A percentile compares a stretch with the other conserved stretches of the same genome.
Conservation (phyloP, 2,329 filamentous ascomycete genomes). For the Incumbomyces delicatus region DNA sequence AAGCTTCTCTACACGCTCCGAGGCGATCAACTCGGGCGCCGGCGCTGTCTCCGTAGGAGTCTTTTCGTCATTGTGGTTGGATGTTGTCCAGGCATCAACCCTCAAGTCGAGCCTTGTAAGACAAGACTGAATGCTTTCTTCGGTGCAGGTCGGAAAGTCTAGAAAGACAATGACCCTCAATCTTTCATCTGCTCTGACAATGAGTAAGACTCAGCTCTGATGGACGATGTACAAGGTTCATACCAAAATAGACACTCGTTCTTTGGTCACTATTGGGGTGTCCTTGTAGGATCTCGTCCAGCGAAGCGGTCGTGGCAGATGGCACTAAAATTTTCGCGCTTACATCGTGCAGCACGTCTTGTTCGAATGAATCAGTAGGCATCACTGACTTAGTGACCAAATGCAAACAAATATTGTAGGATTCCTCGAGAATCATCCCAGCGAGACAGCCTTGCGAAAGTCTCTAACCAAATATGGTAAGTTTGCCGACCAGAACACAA, state of each 20-base stretch:
- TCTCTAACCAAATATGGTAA: too few species aligned
- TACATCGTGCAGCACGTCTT: not conserved
- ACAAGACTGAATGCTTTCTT: slow-evolving; percentile 38
- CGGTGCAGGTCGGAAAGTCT: slow-evolving; percentile 40
- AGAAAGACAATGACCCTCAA: slow-evolving; percentile 43
- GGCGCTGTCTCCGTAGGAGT: slow-evolving; percentile 29
- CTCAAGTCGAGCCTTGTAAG: slow-evolving; percentile 41
- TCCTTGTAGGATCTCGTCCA: not conserved
- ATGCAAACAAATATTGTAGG: too few species aligned
- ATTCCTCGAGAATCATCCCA: too few species aligned
- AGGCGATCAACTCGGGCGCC: slow-evolving; percentile 34
- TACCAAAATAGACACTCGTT: slow-evolving; percentile 34
- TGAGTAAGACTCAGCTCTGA: slow-evolving; percentile 38
- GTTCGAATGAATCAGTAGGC: not conserved
- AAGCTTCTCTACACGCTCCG: slow-evolving; percentile 28
- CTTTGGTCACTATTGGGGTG: slow-evolving; percentile 1
- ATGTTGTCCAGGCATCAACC: slow-evolving; percentile 39
- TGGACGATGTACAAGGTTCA: slow-evolving; percentile 9
- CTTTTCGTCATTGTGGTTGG: slow-evolving; percentile 14
- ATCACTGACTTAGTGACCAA: not conserved
- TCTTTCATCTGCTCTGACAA: slow-evolving; percentile 44
- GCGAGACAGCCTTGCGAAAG: too few species aligned
- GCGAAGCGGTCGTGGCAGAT: not conserved
- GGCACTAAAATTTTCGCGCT: not conserved
- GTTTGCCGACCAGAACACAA: too few species aligned